A percentile compares a stretch with the other conserved stretches of the same genome.
These are phyloP conservation scores for Mycena epipterygia DNA, from an alignment of 768 basidiomycete species.

Conservation along the genomic window DNA sequence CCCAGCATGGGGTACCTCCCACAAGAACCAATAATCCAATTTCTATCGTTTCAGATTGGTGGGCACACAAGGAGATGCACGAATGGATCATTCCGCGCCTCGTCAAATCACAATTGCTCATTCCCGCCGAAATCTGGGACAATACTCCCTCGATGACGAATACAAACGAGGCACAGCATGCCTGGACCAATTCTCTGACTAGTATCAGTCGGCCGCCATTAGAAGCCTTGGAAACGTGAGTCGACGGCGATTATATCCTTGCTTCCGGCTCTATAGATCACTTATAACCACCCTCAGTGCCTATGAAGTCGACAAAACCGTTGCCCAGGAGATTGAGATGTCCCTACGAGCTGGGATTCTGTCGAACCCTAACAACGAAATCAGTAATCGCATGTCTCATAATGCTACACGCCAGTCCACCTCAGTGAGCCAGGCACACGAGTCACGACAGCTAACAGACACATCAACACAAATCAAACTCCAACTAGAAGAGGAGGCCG, in stretches of 20 bases:
- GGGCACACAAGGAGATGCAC: background rate
- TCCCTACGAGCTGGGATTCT: slow-evolving; percentile 28
- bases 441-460: background rate
- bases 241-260: background rate
- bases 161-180: background rate
- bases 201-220: background rate
- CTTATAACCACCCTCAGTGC: background rate
- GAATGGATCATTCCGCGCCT: background rate
- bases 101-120: background rate
- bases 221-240: background rate
- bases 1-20: too few relatives aligned
- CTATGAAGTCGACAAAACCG: background rate
- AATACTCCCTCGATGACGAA: background rate
- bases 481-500: background rate
- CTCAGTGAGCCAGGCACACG: background rate
- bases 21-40: too few relatives aligned
- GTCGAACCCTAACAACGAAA: slow-evolving; percentile 20
- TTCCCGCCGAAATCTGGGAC: background rate
- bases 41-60: too few relatives aligned
- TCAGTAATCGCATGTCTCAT: background rate
- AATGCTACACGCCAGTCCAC: slow-evolving; percentile 5
- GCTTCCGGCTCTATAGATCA: too few relatives aligned
- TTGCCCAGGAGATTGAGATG: slow-evolving; percentile 10
- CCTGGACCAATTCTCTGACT: background rate
- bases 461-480: background rate